Evolutionary conservation across 257 asterid genomes (phyloP), one percentile per base, ranked within the genome.

Genomic region (Haberlea rhodopensis): DNA sequence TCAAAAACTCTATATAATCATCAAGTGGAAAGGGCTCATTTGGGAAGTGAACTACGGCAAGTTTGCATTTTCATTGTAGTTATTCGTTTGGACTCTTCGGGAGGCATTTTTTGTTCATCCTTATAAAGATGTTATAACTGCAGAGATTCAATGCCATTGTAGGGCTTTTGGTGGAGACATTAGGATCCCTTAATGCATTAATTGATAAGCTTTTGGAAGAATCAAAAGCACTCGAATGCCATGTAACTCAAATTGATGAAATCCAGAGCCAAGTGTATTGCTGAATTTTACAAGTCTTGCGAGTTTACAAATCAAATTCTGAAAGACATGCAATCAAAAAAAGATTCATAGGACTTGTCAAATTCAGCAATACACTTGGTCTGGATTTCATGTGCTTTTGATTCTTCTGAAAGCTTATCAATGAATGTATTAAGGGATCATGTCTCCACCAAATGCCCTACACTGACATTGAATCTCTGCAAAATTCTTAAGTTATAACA

Each of bases 41-140:
- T 90, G 68, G 85, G 90, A 1, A 79, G 87, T 76, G 96, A 87
- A 70, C 92, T 90, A 67, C 89, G 88, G 28, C 87, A 90, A 95
- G 97, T 90, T 76, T 77, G 34, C 66, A 37, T 21, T 10, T 40
- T 31, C 18, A 10, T 66, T 58, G 48, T 8, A 51, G 54, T 67
- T 56, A 26, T 26, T 58, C 10, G 57, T 63, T 60, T n/a, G 49
- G 57, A 21, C 53, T 40, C 31, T 53, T 26, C 23, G 5, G 9
- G 46, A 53, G 16, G 5, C 11, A 8, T 52, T 23, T 8, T 24
- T 28, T 48, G 60, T 63, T 72, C 31, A 5, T 25, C 57, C 48
- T 56, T 53, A 32, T 59, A 13, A 6, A 22, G 26, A n/a, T 66
- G 28, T 37, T 54, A 70, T 65, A 32, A 66, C 66, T 74, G 65